Base-by-base conservation (phyloP, 257 asterid species). In the Marsdenia floribunda region DNA sequence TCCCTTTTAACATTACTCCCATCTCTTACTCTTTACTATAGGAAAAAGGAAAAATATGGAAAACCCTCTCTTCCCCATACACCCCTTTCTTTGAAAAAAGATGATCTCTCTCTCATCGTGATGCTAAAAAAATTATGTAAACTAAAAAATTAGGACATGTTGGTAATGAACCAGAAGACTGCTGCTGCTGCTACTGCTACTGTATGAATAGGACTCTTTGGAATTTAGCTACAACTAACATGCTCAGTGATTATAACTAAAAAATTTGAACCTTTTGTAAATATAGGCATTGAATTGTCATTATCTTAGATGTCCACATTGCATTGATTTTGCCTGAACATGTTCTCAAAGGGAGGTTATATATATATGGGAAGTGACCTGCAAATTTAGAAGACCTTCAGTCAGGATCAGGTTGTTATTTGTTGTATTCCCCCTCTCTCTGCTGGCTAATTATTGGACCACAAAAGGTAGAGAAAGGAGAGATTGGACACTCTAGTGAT, bases 11-110 rank as follows among this genome's bases (percentile, higher is more conserved):
- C 33, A 29, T 29, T 29, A 29, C 35, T 72, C 6, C 11, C 74
- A 38, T 47, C 72, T 35, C 7, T 47, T 64, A 29, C 21, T 19
- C 35, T 76, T 73, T 21, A 74, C 22, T 49, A 14, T 75, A 52
- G 54, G 3, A 52, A 5, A 40, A 21, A 53, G 3, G 57, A 14
- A 6, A 63, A 63, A 29, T 29, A 29, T 63, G 22, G 24, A 64
- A 29, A 0, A 18, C 11, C 50, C 26, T 0, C 5, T 44, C 49
- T 44, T 44, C 49, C 49, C 49, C 33, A 29, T 29, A 29, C 33
- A 29, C 33, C 33, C 33, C 33, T 29, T 29, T 29, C 33, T 29
- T 29, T 29, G 33, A 29, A 29, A 29, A 29, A 29, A 29, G 33
- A 29, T 29, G 33, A 29, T 29, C 33, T 29, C 33, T 29, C 33